Evolutionary conservation across 352 stramenopile genomes (phyloP), one percentile per base, ranked within the genome.

Genomic region (Phytopythium sindhum): DNA sequence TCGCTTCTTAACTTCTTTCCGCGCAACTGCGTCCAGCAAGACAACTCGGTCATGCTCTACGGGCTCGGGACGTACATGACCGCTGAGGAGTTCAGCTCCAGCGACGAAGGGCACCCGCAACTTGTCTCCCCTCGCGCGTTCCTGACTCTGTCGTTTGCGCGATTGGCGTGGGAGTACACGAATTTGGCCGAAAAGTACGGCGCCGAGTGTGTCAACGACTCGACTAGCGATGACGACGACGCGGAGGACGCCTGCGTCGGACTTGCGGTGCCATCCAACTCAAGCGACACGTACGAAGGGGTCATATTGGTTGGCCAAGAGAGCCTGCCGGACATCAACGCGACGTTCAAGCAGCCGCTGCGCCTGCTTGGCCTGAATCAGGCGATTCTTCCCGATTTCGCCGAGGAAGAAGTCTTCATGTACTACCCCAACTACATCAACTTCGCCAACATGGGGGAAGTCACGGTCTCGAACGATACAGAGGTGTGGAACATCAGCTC

Each of bases 1-100:
- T 67, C 78, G 37, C 69, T 70, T 12, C 51, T 67, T 28, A 80
- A 75, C 39, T 81, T 70, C n/a, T 63, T 81, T n/a, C 75, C 75
- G 1, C 69, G 39, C 10, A 24, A 47, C 4, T 84, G 75, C 28
- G 31, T 52, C 6, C 47, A 33, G 21, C 55, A 74, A 31, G 45
- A 76, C 5, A 58, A 77, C 26, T 59, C 70, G 5, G 65, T 67
- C 2, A 77, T 84, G 29, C 56, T 84, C 24, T 81, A 74, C 57
- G 69, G 71, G 9, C 47, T 74, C 11, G 69, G 64, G 2, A 65
- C 71, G 19, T 79, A 77, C 61, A 61, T 84, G 17, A 52, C 47
- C 15, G 73, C 65, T 1, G 65, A 79, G 10, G 35, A 33, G 2
- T 78, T 76, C 24, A 29, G 61, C 28, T 42, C 37, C 24, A 52